phyloP scores from a whole-genome alignment of 2,329 filamentous ascomycete genomes.

The Paramyrothecium sp. region DNA sequence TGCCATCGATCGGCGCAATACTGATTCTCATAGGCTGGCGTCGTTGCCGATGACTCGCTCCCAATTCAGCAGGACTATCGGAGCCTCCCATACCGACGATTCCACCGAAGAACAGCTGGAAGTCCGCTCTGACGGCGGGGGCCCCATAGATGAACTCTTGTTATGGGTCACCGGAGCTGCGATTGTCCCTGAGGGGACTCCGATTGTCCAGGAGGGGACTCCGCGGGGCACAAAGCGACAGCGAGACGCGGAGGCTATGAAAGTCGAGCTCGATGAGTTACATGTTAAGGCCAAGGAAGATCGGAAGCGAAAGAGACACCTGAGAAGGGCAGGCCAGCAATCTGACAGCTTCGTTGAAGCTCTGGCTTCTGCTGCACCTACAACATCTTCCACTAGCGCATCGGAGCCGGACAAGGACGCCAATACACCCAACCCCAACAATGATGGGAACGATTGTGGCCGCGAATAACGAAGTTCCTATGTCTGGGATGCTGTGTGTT shows the following conservation, averaged over 20 bases:
- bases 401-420: too few relatives aligned
- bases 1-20: too few relatives aligned
- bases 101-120: neutral
- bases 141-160: neutral
- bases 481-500: too few relatives aligned
- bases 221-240: neutral
- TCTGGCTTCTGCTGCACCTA: too few relatives aligned
- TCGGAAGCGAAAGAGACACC: neutral
- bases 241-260: neutral
- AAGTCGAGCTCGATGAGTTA: neutral
- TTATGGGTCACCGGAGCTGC: neutral
- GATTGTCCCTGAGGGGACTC: neutral
- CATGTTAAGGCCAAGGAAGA: neutral
- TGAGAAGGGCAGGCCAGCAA: neutral
- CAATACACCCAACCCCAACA: too few relatives aligned
- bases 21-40: neutral
- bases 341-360: neutral
- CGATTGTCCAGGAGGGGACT: neutral
- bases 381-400: too few relatives aligned
- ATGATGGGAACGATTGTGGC: too few relatives aligned
- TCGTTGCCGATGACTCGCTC: neutral
- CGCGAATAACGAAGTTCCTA: too few relatives aligned
- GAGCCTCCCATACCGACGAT: neutral
- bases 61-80: neutral
- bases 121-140: neutral